phyloP scores from a whole-genome alignment of 768 basidiomycete genomes.

The Kwoniella dendrophila region DNA sequence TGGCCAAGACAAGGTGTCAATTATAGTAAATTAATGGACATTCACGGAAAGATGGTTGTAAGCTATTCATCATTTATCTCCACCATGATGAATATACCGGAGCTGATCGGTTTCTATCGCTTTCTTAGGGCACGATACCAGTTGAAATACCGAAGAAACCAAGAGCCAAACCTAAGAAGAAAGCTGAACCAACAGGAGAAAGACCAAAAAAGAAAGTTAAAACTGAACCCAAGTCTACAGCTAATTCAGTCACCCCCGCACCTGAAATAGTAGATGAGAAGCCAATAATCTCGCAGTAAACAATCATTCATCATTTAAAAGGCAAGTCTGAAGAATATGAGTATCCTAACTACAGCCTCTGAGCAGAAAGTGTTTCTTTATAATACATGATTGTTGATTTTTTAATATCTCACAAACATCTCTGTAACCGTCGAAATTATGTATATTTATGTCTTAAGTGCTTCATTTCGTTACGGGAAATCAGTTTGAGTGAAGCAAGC shows the following conservation, averaged over 20 bases:
- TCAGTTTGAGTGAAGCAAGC: too few relatives aligned
- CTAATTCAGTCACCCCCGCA: background rate
- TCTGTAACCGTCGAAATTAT: too few relatives aligned
- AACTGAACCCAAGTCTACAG: conserved; percentile 16
- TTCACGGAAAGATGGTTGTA: conserved; percentile 84
- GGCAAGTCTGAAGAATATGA: too few relatives aligned
- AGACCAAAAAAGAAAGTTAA: conserved; percentile 33
- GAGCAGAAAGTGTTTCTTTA: too few relatives aligned
- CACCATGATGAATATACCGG: background rate
- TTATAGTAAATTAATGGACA: conserved; percentile 87
- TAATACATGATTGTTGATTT: too few relatives aligned
- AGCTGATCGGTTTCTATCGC: too few relatives aligned
- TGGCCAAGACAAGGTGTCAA: conserved; percentile 94
- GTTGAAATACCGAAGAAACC: conserved; percentile 21
- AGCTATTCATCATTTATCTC: conserved; percentile 1
- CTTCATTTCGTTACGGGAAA: too few relatives aligned
- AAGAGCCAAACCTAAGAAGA: conserved; percentile 32
- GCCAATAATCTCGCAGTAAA: background rate
- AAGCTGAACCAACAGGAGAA: conserved; percentile 22
- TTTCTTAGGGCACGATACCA: conserved; percentile 4
- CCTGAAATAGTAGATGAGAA: background rate
- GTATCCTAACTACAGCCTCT: too few relatives aligned
- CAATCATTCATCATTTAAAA: too few relatives aligned
- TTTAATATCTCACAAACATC: too few relatives aligned
- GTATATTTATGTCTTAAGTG: too few relatives aligned